Conservation (phyloP, 164 flowering plant genomes). For the Vitis amurensis region DNA sequence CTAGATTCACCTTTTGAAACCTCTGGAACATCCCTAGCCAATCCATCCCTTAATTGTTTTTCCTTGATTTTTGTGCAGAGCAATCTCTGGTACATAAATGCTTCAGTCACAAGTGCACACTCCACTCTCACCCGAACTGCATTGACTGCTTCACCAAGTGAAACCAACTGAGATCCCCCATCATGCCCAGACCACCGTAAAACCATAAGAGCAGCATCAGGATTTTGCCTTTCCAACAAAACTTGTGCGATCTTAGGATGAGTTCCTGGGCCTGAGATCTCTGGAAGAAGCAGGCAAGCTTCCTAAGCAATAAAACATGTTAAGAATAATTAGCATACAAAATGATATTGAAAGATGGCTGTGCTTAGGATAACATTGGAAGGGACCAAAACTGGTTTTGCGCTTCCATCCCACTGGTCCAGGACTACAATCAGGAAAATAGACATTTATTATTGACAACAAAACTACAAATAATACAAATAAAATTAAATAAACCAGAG, state of each 20-base stretch:
- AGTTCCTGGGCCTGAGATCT: constrained; percentile 68
- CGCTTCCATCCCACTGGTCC: background rate
- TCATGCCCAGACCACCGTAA: constrained; percentile 89
- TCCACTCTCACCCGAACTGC: constrained; percentile 86
- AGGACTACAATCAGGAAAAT: background rate
- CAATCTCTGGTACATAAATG: constrained; percentile 82
- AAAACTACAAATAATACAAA: background rate
- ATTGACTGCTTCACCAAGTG: constrained; percentile 80
- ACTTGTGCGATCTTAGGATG: constrained; percentile 96
- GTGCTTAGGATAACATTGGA: background rate
- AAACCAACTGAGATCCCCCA: constrained; percentile 51
- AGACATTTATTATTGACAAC: background rate
- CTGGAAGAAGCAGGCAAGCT: constrained; percentile 86
- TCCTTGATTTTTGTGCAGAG: constrained; percentile 65
- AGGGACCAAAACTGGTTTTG: background rate
- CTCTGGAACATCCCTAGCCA: constrained; percentile 22
- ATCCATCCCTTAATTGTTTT: constrained; percentile 39
- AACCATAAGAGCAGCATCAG: constrained; percentile 91
- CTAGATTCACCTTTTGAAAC: constrained; percentile 24
- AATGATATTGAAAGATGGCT: background rate
- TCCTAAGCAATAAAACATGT: constrained; percentile 51
- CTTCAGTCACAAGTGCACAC: constrained; percentile 92
- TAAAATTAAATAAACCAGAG: no score
- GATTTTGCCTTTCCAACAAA: constrained; percentile 74
- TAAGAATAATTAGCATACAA: constrained; percentile 10